Conservation (phyloP, 2,329 filamentous ascomycete genomes). For the Cladosporium colombiae region DNA sequence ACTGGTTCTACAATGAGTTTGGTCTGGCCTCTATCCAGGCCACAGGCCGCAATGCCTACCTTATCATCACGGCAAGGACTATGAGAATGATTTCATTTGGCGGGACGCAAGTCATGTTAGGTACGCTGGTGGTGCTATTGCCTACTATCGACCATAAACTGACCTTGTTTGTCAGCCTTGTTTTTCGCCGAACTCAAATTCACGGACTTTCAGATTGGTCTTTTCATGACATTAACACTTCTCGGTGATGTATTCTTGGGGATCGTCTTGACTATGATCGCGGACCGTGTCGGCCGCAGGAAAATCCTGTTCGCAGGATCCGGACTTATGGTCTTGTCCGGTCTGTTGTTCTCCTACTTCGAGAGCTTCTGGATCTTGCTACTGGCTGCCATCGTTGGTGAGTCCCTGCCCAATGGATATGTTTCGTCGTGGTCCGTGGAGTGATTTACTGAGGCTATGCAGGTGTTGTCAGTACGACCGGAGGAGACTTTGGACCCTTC, state of each 20-base stretch:
- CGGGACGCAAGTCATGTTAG: slow-evolving; percentile 33
- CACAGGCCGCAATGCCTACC: slow-evolving; percentile 49
- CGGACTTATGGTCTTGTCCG: slow-evolving; percentile 36
- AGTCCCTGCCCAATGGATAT: neutral
- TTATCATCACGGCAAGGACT: slow-evolving; percentile 55
- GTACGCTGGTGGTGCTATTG: slow-evolving; percentile 21
- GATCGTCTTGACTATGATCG: slow-evolving; percentile 35
- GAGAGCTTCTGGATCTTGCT: slow-evolving; percentile 39
- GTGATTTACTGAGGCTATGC: slow-evolving; percentile 10
- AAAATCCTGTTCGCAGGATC: slow-evolving; percentile 35
- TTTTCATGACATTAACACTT: slow-evolving; percentile 38
- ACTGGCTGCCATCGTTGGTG: slow-evolving; percentile 31
- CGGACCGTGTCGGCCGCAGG: slow-evolving; percentile 37
- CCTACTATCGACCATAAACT: neutral
- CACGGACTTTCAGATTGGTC: slow-evolving; percentile 35
- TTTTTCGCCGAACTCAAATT: slow-evolving; percentile 39
- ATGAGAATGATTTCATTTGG: slow-evolving; percentile 39
- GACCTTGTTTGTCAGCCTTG: slow-evolving; percentile 27
- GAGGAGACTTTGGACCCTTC: slow-evolving; percentile 68
- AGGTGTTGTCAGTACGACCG: slow-evolving; percentile 42
- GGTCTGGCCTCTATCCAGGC: slow-evolving; percentile 35
- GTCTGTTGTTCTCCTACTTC: slow-evolving; percentile 33
- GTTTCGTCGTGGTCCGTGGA: neutral
- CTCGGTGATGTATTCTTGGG: slow-evolving; percentile 39
- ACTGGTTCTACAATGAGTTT: slow-evolving; percentile 39